Conservation (phyloP, 2,329 filamentous ascomycete species). For the Ophiostoma pallidulum region DNA sequence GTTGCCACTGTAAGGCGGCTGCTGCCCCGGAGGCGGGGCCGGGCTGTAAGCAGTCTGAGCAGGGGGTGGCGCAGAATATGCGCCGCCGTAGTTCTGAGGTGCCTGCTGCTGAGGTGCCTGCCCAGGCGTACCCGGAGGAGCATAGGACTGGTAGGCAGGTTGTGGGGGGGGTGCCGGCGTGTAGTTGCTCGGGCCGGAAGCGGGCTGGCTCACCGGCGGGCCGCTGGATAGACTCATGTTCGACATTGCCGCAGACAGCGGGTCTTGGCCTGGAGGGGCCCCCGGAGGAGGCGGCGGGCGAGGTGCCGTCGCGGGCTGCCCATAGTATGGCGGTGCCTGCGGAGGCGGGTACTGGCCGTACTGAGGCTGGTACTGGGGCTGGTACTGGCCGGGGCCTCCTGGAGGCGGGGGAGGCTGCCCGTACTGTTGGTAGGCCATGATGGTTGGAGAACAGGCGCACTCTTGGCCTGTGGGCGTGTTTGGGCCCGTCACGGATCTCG, state of each 20-base stretch:
- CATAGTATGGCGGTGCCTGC: constrained; percentile 4
- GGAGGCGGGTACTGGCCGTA: constrained; percentile 4
- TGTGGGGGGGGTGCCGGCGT: constrained; percentile 1
- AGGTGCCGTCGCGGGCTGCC: not conserved
- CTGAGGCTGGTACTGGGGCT: constrained; percentile 4
- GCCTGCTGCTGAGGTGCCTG: not conserved
- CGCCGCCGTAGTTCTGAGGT: not conserved
- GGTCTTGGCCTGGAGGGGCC: constrained; percentile 6
- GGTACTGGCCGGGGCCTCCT: not conserved
- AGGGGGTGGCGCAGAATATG: not conserved
- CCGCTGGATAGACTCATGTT: constrained; percentile 11
- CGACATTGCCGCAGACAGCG: constrained; percentile 12
- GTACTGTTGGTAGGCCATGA: constrained; percentile 12
- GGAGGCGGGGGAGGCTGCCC: constrained; percentile 3
- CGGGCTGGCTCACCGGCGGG: constrained; percentile 7
- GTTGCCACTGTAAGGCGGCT: not conserved
- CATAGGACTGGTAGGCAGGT: constrained; percentile 8
- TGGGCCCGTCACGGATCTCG: too few species aligned
- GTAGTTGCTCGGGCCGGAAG: constrained; percentile 4
- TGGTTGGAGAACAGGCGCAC: too few species aligned
- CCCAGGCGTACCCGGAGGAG: constrained; percentile 4
- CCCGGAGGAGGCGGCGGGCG: not conserved
- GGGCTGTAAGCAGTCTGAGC: not conserved
- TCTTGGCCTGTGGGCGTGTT: too few species aligned
- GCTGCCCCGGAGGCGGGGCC: constrained; percentile 2